Base-by-base conservation (phyloP, 2,329 filamentous ascomycete genomes). In the Fusarium sp. region DNA sequence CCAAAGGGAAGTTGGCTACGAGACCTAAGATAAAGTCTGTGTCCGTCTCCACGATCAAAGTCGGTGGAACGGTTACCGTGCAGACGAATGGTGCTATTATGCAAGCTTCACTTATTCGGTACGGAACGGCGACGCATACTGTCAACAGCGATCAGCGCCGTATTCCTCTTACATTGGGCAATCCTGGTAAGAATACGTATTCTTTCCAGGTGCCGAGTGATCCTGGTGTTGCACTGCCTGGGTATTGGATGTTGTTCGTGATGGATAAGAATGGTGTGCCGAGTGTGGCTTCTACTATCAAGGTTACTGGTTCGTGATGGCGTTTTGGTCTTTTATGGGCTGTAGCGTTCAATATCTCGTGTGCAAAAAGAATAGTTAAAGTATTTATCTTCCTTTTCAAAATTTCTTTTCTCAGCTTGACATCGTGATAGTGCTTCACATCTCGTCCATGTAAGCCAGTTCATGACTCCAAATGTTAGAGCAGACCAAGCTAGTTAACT, bases 171-270 rank as follows among this genome's bases (percentile, higher is more conserved):
- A 45, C 28, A 0, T 11, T 68, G 26, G 13, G 8, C 1, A 47
- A 43, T 1, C 32, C 37, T 1, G 60, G 56, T 0, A 65, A 54
- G 22, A 68, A 63, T 17, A 19, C 22, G 10, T 71, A 71, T 13
- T 40, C 60, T 4, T 62, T 70, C 28, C 30, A 56, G 19, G 50
- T 70, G 4, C 67, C 68, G 3, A 19, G 39, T n/a, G 67, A 71
- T 26, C 22, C 64, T 5, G 68, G 68, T 6, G 20, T 70, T 33
- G 67, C 64, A 7, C 11, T 71, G 17, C 67, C 67, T 9, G 67
- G 68, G 17, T 71, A 71, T 26, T 71, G 67, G 68, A 71, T 71
- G 68, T 41, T 71, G 43, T 71, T 71, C 41, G 68, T 71, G 1
- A 62, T 71, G 53, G 65, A 66, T 26, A 40, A 28, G 45, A 67